Evolutionary conservation across 2,329 filamentous ascomycete species (phyloP), one percentile per base, ranked within the genome.

Genomic region (Acrocalymma vagum): DNA sequence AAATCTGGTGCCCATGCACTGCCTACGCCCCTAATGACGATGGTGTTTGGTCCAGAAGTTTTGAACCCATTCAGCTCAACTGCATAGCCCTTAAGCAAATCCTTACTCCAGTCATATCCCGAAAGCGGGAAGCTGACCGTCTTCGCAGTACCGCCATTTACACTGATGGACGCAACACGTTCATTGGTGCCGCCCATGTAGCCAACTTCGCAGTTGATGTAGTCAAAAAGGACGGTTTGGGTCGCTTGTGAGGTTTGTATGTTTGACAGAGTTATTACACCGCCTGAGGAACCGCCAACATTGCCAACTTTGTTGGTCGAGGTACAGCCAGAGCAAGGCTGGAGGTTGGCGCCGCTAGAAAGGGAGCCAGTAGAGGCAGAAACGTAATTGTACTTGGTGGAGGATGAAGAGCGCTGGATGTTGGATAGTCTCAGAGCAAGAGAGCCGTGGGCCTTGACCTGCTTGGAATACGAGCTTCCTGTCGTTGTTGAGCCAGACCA

Each of bases 281-380:
- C 51, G 22, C 49, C 49, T 2, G 43, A 48, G 7, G 48, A 30
- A 3, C 51, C 53, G 22, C 53, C 53, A 5, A 56, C 7, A 20
- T 53, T 50, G n/a, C 48, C 51, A 21, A 56, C 48, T n/a, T 50
- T 52, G 27, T 42, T 56, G 6, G 43, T 39, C 0, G 51, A 56
- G 3, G 45, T 44, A 42, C 53, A 54, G 26, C 51, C 48, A 1
- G 51, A 52, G 34, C 51, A 54, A 8, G 41, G 33, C 6, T 52
- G 45, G 10, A 38, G 45, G 25, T 42, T 46, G 17, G 51, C 45
- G n/a, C 51, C 53, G 1, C 42, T 30, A 4, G 48, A 32, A 1
- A 56, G 42, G 1, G 51, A 53, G n/a, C 53, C 53, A 1, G 45
- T 53, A 0, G 51, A 52, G 5, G 41, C 51, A 14, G 48, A 46